Evolutionary conservation across 192 early-diverging fungal species (phyloP), one percentile per base, ranked within the genome.

Genomic region (Jimgerdemannia flammicorona): DNA sequence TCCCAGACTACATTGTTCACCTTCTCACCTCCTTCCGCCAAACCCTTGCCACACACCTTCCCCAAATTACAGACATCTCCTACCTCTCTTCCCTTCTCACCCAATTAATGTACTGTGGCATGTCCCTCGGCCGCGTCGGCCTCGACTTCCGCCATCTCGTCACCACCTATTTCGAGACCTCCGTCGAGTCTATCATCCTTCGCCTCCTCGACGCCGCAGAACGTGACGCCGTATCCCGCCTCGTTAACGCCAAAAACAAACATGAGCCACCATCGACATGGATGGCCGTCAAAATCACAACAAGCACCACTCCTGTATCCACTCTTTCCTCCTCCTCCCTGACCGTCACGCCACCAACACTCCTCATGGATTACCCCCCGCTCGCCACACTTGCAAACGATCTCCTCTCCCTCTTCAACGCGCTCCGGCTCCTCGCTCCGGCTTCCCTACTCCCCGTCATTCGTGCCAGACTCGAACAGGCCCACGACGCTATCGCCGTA

Each of bases 81-180:
- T 78, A 84, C 3, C 71, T 92, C 40, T 84, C 85, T 0, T 92
- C 91, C 0, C 72, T 95, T 40, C 75, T 90, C 65, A 91, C 91
- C 3, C 93, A 96, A 69, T 82, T 91, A 11, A 92, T 93, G 88
- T 96, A 96, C 73, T 93, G 89, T 75, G 93, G 93, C 43, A 85
- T 93, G 83, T 93, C 91, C 14, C 82, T 96, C 71, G 91, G 91
- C 41, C 80, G 92, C 39, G 88, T 94, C 54, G 94, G 94, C 3
- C 78, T 91, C 29, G 94, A 96, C 79, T 91, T 95, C 70, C 84
- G 94, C 42, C 85, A 82, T 4, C 65, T 91, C 8, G 83, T 91
- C 44, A 86, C 85, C 14, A 73, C 77, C 3, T 70, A 85, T 41
- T 94, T 94, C 75, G 91, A 94, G 64, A 78, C 86, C 39, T 87